Evolutionary conservation across 805 yeast genomes (phyloP).

Genomic region (Candida patagonica): DNA sequence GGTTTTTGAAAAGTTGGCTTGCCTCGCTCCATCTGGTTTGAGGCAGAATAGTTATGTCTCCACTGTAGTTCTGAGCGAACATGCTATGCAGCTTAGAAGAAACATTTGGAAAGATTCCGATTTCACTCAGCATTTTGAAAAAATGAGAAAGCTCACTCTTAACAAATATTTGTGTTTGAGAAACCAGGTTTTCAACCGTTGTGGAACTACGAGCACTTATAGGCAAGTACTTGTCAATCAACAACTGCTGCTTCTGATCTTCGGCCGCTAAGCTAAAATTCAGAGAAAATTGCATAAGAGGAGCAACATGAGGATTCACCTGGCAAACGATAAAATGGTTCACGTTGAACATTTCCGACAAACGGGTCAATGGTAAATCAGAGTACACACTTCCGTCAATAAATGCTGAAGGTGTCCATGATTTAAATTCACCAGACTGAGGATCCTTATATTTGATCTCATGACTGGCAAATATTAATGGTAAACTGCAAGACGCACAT

Average conservation of each 20-base stretch:
- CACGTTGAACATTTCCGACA: constrained; percentile 94
- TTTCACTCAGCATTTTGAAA: constrained; percentile 60
- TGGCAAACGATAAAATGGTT: constrained; percentile 97
- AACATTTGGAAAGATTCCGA: constrained; percentile 66
- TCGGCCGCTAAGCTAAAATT: neutral
- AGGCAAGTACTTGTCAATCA: constrained; percentile 18
- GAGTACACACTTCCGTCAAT: constrained; percentile 96
- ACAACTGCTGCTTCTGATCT: neutral
- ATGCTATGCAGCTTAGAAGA: constrained; percentile 68
- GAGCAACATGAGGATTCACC: constrained; percentile 94
- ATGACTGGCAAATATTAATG: constrained; percentile 82
- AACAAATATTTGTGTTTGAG: constrained; percentile 42
- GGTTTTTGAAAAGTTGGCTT: constrained; percentile 62
- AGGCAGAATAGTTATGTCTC: constrained; percentile 89
- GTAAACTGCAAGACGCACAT: constrained; percentile 87
- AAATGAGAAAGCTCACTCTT: constrained; percentile 71
- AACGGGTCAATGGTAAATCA: constrained; percentile 81
- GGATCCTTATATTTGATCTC: constrained; percentile 78
- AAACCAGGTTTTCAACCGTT: constrained; percentile 5
- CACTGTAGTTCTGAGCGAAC: constrained; percentile 79
- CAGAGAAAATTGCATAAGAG: constrained; percentile 43
- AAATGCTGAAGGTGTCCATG: constrained; percentile 77
- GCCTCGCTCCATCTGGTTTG: constrained; percentile 52
- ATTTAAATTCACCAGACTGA: constrained; percentile 57
- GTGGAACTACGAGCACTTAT: constrained; percentile 2